phyloP scores from a whole-genome alignment of 116 monocot species.

The Zostera marina region DNA sequence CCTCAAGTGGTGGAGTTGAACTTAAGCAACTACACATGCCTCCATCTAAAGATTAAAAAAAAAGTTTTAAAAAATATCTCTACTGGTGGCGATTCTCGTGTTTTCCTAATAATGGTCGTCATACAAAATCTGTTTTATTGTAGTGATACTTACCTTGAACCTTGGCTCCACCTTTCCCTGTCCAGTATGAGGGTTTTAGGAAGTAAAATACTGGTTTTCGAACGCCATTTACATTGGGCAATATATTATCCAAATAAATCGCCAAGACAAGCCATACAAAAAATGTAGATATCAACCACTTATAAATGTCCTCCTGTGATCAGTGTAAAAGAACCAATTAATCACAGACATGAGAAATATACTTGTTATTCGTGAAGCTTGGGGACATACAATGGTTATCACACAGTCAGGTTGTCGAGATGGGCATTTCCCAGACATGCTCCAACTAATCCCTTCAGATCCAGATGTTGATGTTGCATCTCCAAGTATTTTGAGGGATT shows the following conservation, averaged over 20 bases:
- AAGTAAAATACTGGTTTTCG: slow-evolving; percentile 74
- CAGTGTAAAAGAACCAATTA: background rate
- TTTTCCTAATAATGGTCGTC: no score
- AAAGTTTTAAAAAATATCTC: no score
- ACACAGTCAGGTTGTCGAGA: slow-evolving; percentile 27
- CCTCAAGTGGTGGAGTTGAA: slow-evolving; percentile 40
- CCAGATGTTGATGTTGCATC: slow-evolving; percentile 54
- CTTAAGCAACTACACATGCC: slow-evolving; percentile 45
- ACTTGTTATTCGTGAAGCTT: no score
- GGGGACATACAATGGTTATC: slow-evolving; percentile 49
- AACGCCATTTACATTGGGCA: slow-evolving; percentile 70
- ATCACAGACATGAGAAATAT: background rate
- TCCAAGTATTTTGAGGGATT: slow-evolving; percentile 60
- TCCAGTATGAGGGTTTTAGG: slow-evolving; percentile 70
- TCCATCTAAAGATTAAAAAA: slow-evolving; percentile 40
- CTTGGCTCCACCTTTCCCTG: slow-evolving; percentile 62
- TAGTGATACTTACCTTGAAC: slow-evolving; percentile 56
- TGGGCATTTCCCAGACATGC: slow-evolving; percentile 37
- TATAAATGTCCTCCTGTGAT: slow-evolving; percentile 51
- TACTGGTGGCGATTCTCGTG: no score
- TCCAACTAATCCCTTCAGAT: slow-evolving; percentile 62
- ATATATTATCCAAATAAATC: slow-evolving; percentile 75
- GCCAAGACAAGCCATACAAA: slow-evolving; percentile 76
- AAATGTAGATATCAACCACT: slow-evolving; percentile 72
- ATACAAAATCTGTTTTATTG: no score